Evolutionary conservation across 805 yeast genomes (phyloP), one percentile per base, ranked within the genome.

Genomic region (Priceomyces carsonii): DNA sequence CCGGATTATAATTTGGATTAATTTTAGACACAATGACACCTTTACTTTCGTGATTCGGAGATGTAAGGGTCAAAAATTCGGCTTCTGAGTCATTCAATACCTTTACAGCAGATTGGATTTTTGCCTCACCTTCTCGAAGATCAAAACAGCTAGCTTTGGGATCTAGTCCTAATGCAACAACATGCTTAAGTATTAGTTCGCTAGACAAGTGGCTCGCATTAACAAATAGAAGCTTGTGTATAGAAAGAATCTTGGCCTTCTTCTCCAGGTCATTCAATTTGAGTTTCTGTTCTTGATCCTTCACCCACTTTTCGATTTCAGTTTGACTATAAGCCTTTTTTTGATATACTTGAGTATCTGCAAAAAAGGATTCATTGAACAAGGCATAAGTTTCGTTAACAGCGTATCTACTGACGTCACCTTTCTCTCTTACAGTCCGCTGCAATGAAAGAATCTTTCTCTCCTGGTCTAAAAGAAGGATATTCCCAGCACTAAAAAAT

Each of bases 401-500:
- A 1, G 87, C 85, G 52, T 81, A 81, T 39, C 69, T 70, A 28
- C 68, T 79, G 36, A 75, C 76, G 44, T 77, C 79, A 23, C 76
- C 85, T 50, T 80, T 77, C 35, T 85, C 95, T 21, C 77, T 77
- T 7, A 88, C 96, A 15, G 83, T 64, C 59, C 97, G 77, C 53
- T 85, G 90, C 18, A 89, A 62, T 0, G 91, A 69, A 50, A 89
- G 48, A 33, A 90, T 88, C 48, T 75, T 80, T 40, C 69, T 59
- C 14, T 81, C 73, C 18, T 77, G 72, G 57, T 91, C 95, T 42
- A 91, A 67, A 14, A 91, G 67, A 13, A 91, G 66, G 36, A 91
- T 77, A 54, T 91, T 91, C 18, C 99, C 99, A 3, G 96, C 96
- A 54, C 96, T 85, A 65, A 90, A 91, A 51, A 91, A 91, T 59